phyloP scores from a whole-genome alignment of 768 basidiomycete species.

The Cubamyces lactineus region DNA sequence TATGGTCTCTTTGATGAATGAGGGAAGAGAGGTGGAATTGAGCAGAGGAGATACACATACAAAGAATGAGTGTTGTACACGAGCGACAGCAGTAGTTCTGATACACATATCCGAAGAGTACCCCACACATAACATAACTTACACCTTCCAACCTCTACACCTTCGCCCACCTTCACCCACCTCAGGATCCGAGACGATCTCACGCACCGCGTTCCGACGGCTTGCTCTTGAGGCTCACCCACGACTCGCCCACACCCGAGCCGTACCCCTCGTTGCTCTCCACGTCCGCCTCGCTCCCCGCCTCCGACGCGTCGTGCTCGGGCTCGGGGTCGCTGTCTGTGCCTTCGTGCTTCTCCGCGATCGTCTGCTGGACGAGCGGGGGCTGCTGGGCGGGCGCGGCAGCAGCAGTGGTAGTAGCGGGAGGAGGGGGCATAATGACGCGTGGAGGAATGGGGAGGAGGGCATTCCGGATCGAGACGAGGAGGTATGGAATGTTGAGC shows the following conservation, averaged over 20 bases:
- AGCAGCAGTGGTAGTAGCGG: slow-evolving; percentile 17
- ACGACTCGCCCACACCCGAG: slow-evolving; percentile 60
- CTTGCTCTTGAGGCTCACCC: slow-evolving; percentile 59
- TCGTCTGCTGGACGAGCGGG: slow-evolving; percentile 8
- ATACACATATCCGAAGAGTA: neutral
- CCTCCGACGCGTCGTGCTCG: slow-evolving; percentile 42
- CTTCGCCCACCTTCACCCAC: neutral
- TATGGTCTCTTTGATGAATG: too few species aligned
- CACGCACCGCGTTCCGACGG: neutral
- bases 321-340: slow-evolving; percentile 27
- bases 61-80: slow-evolving; percentile 10
- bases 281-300: slow-evolving; percentile 66
- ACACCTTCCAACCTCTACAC: neutral
- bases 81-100: neutral
- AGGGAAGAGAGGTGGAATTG: neutral
- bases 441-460: slow-evolving; percentile 57
- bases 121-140: slow-evolving; percentile 11
- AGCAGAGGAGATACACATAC: neutral
- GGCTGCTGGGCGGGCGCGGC: neutral
- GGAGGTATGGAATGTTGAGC: slow-evolving; percentile 65
- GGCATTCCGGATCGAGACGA: slow-evolving; percentile 64
- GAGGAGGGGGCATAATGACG: slow-evolving; percentile 30
- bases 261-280: slow-evolving; percentile 64
- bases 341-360: slow-evolving; percentile 13
- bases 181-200: neutral